phyloP scores from a whole-genome alignment of 768 basidiomycete genomes.

The Collybia mongolica region DNA sequence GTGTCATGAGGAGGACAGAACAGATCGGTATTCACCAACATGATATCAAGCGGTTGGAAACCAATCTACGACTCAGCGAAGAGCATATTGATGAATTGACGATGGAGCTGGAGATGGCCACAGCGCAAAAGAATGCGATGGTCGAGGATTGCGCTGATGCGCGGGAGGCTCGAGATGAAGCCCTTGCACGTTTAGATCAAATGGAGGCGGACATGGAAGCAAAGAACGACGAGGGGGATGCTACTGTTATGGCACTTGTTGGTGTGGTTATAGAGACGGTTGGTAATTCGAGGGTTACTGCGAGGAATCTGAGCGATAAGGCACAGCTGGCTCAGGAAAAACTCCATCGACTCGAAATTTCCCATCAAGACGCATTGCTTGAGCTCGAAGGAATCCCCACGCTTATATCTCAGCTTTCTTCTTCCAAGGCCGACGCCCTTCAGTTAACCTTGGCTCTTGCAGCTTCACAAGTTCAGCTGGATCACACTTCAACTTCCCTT shows the following conservation, averaged over 20 bases:
- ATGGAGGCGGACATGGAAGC: slow-evolving; percentile 58
- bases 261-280: slow-evolving; percentile 36
- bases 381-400: slow-evolving; percentile 6
- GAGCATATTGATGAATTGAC: slow-evolving; percentile 73
- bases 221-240: slow-evolving; percentile 27
- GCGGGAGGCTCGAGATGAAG: slow-evolving; percentile 68
- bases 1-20: slow-evolving; percentile 65
- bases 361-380: slow-evolving; percentile 5
- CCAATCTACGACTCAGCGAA: slow-evolving; percentile 72
- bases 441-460: slow-evolving; percentile 25
- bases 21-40: slow-evolving; percentile 80
- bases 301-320: slow-evolving; percentile 10
- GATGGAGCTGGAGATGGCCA: slow-evolving; percentile 62
- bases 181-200: slow-evolving; percentile 52
- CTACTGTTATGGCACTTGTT: slow-evolving; percentile 35
- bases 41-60: slow-evolving; percentile 74
- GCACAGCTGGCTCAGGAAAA: slow-evolving; percentile 7
- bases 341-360: slow-evolving; percentile 5
- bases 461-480: slow-evolving; percentile 14
- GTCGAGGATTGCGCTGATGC: slow-evolving; percentile 83
- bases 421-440: slow-evolving; percentile 12
- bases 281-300: slow-evolving; percentile 24
- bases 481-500: slow-evolving; percentile 5
- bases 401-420: background rate
- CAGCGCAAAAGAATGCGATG: slow-evolving; percentile 74